These are phyloP conservation scores for Neurospora sp. DNA, from an alignment of 495 filamentous ascomycete genomes.

Conservation along the genomic window DNA sequence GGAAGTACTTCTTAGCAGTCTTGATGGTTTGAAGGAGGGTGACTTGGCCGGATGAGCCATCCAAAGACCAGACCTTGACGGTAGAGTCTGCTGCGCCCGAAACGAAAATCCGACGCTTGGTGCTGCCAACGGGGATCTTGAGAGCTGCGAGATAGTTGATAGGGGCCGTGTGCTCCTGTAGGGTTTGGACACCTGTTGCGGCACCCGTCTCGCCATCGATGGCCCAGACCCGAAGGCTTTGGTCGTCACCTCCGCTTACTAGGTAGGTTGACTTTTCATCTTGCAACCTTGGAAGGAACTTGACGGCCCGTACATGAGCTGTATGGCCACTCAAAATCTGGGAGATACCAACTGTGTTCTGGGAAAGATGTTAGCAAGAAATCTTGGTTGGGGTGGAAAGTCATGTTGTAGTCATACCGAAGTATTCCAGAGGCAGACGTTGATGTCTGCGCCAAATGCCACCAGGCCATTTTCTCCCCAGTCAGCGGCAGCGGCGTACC, in stretches of 20 bases:
- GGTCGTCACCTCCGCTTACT: slow-evolving; percentile 75
- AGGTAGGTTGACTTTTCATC: slow-evolving; percentile 43
- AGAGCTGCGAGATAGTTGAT: slow-evolving; percentile 69
- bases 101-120: slow-evolving; percentile 41
- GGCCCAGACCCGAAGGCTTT: slow-evolving; percentile 65
- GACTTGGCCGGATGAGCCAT: slow-evolving; percentile 24
- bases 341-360: slow-evolving; percentile 54
- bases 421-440: slow-evolving; percentile 83
- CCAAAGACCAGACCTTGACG: slow-evolving; percentile 65
- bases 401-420: slow-evolving; percentile 43
- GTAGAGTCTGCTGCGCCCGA: slow-evolving; percentile 74
- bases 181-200: slow-evolving; percentile 34
- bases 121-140: slow-evolving; percentile 19
- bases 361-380: slow-evolving; percentile 2
- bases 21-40: slow-evolving; percentile 59
- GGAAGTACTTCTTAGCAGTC: slow-evolving; percentile 69
- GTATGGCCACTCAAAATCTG: slow-evolving; percentile 70
- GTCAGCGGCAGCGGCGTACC: slow-evolving; percentile 81
- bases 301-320: slow-evolving; percentile 73
- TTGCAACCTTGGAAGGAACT: slow-evolving; percentile 53
- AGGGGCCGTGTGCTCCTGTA: slow-evolving; percentile 57
- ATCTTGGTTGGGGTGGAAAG: neutral
- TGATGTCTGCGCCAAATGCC: slow-evolving; percentile 82
- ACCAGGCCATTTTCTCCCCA: slow-evolving; percentile 71
- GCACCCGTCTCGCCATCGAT: slow-evolving; percentile 15